Base-by-base conservation (phyloP, 139 green algal species). In the Chlamydomonas sphaeroides region DNA sequence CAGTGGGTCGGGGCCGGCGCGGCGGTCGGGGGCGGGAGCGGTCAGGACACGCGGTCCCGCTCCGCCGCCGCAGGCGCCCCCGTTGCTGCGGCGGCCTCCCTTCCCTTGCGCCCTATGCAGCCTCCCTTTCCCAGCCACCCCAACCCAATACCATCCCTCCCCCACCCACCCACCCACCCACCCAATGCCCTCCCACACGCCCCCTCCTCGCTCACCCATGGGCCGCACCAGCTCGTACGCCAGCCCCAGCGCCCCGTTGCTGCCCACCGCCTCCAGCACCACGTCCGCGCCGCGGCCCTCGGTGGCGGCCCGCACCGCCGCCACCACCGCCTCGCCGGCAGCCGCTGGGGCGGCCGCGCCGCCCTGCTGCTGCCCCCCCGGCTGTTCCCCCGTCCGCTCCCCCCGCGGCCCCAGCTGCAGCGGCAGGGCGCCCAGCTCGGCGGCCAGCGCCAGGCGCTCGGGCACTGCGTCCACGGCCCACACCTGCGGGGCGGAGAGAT, bases 171-270 rank as follows among this genome's bases (percentile, higher is more conserved):
- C 45, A 53, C 45, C 45, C 45, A 10, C 45, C 45, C 45, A 53
- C 45, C n/a, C n/a, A 30, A 83, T 72, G 8, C 48, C 86, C 10
- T 5, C 3, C 65, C 69, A n/a, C n/a, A n/a, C n/a, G n/a, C n/a
- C n/a, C n/a, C n/a, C n/a, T n/a, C n/a, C n/a, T n/a, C n/a, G n/a
- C n/a, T 78, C 30, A 78, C 70, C 92, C 39, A 83, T 89, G 0
- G 90, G 90, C n/a, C 89, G 85, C 45, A 94, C 66, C 48, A 93
- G 49, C n/a, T 95, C 85, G 61, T 90, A 93, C 20, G 84, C 91
- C 33, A 92, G 63, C 21, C 75, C 51, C 32, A 93, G 78, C 0
- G 90, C 88, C 1, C 69, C 38, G 25, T 84, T 79, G 18, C 59
- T 32, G 28, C 89, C 90, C 33, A 93, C 84, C 33, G 57, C 72